Base-by-base conservation (phyloP, 495 filamentous ascomycete species). In the Talaromyces borbonicus region DNA sequence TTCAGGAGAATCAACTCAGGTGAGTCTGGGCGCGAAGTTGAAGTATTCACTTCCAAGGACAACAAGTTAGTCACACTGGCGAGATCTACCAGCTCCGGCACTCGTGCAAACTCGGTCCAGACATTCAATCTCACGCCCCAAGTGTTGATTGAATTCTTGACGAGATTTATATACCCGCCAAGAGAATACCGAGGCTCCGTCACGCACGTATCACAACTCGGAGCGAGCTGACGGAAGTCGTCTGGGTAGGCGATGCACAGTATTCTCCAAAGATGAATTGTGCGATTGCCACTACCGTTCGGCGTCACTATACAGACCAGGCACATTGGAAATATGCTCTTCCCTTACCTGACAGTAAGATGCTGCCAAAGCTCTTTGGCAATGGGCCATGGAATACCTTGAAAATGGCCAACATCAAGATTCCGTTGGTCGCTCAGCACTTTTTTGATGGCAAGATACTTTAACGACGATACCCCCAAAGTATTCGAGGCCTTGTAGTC, bases 191-290 rank as follows among this genome's bases (percentile, higher is more conserved):
- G 52, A 8, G 61, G 59, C 7, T 41, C 38, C 4, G 49, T 47
- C 19, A 61, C 56, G 9, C 46, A 51, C 27, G 65, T 52, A 4
- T 41, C 40, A 33, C 57, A 62, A 27, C 58, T 50, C 11, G 47
- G 55, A 15, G 53, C 39, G 15, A 56, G 0, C 11, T 49, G 23
- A 15, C 43, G 38, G 14, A 70, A 69, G 22, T 67, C 27, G 6
- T 26, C n/a, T 4, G 65, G 62, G 46, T 70, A 69, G 9, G 40
- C 49, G 8, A 48, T 60, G 7, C 57, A 51, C 31, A 70, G 55
- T n/a, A 72, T 49, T 32, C 63, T 70, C 68, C 68, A 72, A 61
- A 66, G 63, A 19, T 65, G 47, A 9, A 65, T 20, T 12, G 66
- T 69, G 30, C 54, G 52, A 25, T 68, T 70, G 5, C 57, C 51